A percentile compares a stretch with the other conserved stretches of the same genome.
phyloP scores from a whole-genome alignment of 2,329 filamentous ascomycete species.

The Teratosphaeria nubilosa region DNA sequence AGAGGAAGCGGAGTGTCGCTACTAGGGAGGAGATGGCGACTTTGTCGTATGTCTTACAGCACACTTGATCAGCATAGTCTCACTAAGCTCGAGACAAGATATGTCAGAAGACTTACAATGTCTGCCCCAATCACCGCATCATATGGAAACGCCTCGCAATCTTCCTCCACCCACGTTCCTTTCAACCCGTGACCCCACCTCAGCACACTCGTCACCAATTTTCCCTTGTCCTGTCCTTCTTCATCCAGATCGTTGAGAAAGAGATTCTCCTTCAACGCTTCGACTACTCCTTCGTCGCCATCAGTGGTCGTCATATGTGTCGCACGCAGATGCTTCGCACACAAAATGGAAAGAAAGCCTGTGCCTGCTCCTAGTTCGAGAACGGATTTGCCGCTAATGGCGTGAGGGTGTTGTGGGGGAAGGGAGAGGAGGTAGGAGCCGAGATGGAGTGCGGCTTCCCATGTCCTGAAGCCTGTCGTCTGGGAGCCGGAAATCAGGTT shows the following conservation, averaged over 20 bases:
- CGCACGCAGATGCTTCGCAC: conserved; percentile 55
- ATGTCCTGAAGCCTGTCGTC: conserved; percentile 68
- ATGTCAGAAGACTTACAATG: conserved; percentile 36
- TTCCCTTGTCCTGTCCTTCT: conserved; percentile 14
- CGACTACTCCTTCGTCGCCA: conserved; percentile 62
- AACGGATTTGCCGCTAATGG: conserved; percentile 47
- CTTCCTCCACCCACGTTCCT: conserved; percentile 48
- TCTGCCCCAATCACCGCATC: conserved; percentile 67
- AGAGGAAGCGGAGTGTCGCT: conserved; percentile 53
- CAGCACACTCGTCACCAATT: conserved; percentile 45
- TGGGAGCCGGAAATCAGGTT: conserved; percentile 59
- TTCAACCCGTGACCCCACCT: conserved; percentile 55
- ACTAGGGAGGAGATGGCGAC: conserved; percentile 53
- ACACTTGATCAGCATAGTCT: not conserved
- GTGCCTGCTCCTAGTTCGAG: conserved; percentile 70
- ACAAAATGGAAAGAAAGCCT: conserved; percentile 64
- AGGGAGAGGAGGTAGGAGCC: conserved; percentile 53
- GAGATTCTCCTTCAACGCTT: conserved; percentile 56
- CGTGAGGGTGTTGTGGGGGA: conserved; percentile 15
- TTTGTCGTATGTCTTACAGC: conserved; percentile 54
- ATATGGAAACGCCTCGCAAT: conserved; percentile 32
- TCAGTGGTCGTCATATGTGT: conserved; percentile 58
- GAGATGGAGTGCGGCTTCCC: conserved; percentile 69
- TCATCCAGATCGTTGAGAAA: conserved; percentile 56
- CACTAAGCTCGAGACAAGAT: not conserved